A percentile compares a stretch with the other conserved stretches of the same genome.
Evolutionary conservation across 768 basidiomycete species (phyloP).

Genomic region (Boletellus sp.): DNA sequence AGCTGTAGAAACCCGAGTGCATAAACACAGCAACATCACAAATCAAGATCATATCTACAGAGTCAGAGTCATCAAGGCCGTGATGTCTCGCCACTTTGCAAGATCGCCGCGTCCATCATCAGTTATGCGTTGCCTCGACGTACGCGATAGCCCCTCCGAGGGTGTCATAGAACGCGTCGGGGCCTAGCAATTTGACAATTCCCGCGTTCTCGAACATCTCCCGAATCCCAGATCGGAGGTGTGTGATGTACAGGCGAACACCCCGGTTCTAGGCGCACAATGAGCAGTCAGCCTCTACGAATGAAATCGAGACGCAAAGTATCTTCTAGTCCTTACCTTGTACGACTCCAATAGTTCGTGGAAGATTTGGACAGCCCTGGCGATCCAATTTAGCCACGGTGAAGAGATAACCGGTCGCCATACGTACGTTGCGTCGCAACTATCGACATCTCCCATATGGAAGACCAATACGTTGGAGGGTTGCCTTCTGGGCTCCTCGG

Average conservation of each 20-base stretch:
- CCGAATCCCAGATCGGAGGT: conserved; percentile 37
- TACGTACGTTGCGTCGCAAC: conserved; percentile 85
- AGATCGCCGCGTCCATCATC: not conserved
- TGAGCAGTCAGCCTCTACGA: not conserved
- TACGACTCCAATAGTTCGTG: conserved; percentile 77
- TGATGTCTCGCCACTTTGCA: not conserved
- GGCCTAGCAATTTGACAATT: conserved; percentile 40
- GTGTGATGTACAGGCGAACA: conserved; percentile 45
- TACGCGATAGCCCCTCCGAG: conserved; percentile 40
- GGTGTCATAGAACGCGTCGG: conserved; percentile 42
- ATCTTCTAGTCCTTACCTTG: conserved; percentile 40
- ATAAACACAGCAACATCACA: too few relatives aligned
- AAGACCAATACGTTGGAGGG: conserved; percentile 80
- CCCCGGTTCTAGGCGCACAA: conserved; percentile 37
- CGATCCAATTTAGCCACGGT: conserved; percentile 5
- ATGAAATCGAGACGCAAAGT: not conserved
- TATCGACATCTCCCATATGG: conserved; percentile 90
- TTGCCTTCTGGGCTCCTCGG: conserved; percentile 76
- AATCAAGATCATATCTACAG: not conserved
- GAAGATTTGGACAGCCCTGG: conserved; percentile 80
- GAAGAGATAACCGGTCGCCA: not conserved
- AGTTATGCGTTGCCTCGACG: conserved; percentile 28
- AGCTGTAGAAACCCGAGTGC: too few relatives aligned
- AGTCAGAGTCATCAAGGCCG: not conserved
- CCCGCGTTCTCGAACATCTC: conserved; percentile 43